A percentile compares a stretch with the other conserved stretches of the same genome.
Conservation (phyloP, 345 rosid genomes). For the Salix viminalis region DNA sequence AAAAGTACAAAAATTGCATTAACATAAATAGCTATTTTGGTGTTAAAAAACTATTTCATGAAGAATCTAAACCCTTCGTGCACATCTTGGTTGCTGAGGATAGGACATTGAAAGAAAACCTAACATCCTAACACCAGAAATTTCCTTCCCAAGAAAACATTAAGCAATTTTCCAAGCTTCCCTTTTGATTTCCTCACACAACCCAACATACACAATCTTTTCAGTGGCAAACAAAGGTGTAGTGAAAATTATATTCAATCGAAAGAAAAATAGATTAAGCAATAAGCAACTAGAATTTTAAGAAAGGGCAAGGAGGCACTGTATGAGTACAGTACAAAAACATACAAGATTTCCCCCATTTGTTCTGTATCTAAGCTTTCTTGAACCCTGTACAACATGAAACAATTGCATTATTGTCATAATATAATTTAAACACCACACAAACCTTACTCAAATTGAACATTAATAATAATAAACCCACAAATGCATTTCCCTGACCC, state of each 20-base stretch:
- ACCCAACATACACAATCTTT: not conserved
- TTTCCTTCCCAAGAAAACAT: not conserved
- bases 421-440: not conserved
- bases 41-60: not conserved
- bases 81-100: not conserved
- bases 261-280: not conserved
- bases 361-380: constrained; percentile 74
- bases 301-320: not conserved
- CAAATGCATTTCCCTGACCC: not conserved
- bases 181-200: not conserved
- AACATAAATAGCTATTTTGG: not conserved
- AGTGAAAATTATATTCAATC: not conserved
- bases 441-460: not conserved
- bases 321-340: constrained; percentile 2
- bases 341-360: constrained; percentile 63
- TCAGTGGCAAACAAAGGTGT: not conserved
- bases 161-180: not conserved
- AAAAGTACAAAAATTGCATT: not conserved
- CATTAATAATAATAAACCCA: not conserved
- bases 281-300: not conserved
- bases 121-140: not conserved
- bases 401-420: constrained; percentile 9
- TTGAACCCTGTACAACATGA: constrained; percentile 56
- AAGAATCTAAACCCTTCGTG: not conserved
- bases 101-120: not conserved